phyloP scores from a whole-genome alignment of 208 protist genomes.

The Trichomonas gallinae region DNA sequence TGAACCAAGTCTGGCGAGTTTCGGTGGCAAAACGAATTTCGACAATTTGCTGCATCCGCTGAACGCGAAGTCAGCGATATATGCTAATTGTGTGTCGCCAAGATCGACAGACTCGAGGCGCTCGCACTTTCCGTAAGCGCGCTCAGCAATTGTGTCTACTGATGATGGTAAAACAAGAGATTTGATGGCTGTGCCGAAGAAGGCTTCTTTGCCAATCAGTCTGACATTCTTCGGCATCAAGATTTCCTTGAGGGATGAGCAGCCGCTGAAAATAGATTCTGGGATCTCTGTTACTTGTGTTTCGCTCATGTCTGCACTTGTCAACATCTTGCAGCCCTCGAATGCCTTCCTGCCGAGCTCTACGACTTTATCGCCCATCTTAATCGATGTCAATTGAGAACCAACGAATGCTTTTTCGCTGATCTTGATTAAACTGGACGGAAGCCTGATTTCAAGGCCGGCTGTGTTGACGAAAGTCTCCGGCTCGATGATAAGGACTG shows the following conservation, averaged over 20 bases:
- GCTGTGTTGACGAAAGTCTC: neutral
- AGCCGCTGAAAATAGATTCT: neutral
- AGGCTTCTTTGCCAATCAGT: neutral
- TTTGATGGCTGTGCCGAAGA: neutral
- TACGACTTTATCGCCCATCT: neutral
- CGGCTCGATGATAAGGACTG: neutral
- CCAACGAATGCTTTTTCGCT: neutral
- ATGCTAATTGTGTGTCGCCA: neutral
- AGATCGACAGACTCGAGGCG: neutral
- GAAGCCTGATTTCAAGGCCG: neutral
- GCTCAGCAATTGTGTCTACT: neutral
- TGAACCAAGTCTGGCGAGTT: neutral
- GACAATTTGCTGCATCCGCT: neutral
- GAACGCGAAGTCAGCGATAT: neutral
- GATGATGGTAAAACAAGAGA: neutral
- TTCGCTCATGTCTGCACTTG: neutral
- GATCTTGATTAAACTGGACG: neutral
- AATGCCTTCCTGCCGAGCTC: neutral
- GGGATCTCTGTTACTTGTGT: neutral
- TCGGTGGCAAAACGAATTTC: neutral
- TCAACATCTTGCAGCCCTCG: neutral
- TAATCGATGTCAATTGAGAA: neutral
- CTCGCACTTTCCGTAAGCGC: neutral
- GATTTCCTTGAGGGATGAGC: neutral
- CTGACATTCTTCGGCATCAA: neutral